Conservation (phyloP, 805 yeast species). For the Ogataea methylovora region DNA sequence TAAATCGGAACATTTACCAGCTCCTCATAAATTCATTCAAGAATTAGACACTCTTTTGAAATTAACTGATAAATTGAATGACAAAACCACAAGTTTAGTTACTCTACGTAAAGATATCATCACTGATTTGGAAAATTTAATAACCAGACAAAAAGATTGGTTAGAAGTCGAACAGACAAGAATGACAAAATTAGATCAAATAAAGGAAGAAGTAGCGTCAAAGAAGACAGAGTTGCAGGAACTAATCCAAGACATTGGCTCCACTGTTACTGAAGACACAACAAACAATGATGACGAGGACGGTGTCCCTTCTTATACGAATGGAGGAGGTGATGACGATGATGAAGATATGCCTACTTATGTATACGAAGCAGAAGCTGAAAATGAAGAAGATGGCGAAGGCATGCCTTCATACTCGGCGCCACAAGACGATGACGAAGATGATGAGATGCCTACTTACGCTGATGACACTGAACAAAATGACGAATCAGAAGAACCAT, state of each 20-base stretch:
- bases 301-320: conserved; percentile 13
- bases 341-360: conserved; percentile 11
- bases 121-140: conserved; percentile 17
- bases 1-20: conserved; percentile 22
- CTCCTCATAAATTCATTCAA: conserved; percentile 21
- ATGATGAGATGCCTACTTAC: conserved; percentile 1
- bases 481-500: too few species aligned
- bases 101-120: conserved; percentile 16
- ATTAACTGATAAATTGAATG: conserved; percentile 6
- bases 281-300: conserved; percentile 13
- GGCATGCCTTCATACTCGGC: conserved; percentile 1
- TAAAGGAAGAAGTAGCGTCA: conserved; percentile 7
- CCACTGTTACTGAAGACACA: conserved; percentile 7
- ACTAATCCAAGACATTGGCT: conserved; percentile 8
- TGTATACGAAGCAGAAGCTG: conserved; percentile 7
- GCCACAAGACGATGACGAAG: conserved; percentile 2
- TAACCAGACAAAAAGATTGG: conserved; percentile 24
- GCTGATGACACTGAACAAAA: not conserved
- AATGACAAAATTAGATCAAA: conserved; percentile 12
- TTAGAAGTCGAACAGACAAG: conserved; percentile 17
- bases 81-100: conserved; percentile 8
- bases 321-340: conserved; percentile 4
- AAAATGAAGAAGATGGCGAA: conserved; percentile 6
- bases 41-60: conserved; percentile 13
- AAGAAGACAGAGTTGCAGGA: conserved; percentile 19